Evolutionary conservation across 306 rosid genomes (phyloP), one percentile per base, ranked within the genome.

Genomic region (Dalbergia oliveri): DNA sequence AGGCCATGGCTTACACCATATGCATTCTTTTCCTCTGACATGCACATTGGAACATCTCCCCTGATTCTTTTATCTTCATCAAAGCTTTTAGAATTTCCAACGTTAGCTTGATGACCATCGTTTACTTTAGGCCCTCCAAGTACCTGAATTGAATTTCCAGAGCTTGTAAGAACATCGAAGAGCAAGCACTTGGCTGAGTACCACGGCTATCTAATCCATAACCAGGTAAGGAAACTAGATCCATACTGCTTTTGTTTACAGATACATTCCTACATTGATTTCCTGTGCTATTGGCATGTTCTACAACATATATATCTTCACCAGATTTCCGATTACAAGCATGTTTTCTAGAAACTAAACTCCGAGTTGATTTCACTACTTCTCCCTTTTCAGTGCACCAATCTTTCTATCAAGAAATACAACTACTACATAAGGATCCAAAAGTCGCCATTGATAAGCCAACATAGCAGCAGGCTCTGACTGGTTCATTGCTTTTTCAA

Each of bases 341-440:
- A 70, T 65, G 75, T 69, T 66, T 74, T 51, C 67, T 81, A 75
- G 74, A 49, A 66, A 73, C 77, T 75, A 85, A 43, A 84, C 86
- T 90, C 26, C 67, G 41, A 60, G 87, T 61, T 62, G 88, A 92
- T 86, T 89, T 90, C 77, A 96, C 96, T 49, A 80, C 74, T 84
- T 90, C 92, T 69, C 99, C 99, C 91, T 72, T 96, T 87, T 91
- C 89, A 96, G 78, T 3, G 91, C 76, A 79, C 96, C 97, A 76
- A 93, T 84, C 94, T 96, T 93, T 86, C 92, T 89, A 67, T 87
- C 83, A 82, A 93, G 35, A 69, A 84, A 88, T 66, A 89, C 78
- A 15, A 93, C 90, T 21, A 76, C 75, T 66, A 96, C 97, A 82
- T 88, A 96, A 64, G 98, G 99, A 85, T 96, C 97, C 85, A 96